Base-by-base conservation (phyloP, 2,329 filamentous ascomycete genomes). In the Botrytis deweyae region DNA sequence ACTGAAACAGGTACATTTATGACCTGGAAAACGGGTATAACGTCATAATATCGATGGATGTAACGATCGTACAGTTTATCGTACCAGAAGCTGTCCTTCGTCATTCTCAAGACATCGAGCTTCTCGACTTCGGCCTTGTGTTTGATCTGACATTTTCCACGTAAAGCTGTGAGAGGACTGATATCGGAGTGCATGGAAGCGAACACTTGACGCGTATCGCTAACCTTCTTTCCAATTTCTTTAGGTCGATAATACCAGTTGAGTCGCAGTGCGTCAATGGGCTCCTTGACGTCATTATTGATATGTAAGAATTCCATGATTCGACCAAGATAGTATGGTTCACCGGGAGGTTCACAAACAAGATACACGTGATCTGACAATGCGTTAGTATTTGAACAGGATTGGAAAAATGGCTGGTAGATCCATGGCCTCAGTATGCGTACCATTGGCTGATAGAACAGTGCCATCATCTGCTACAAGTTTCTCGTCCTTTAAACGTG, bases 221-320 rank as follows among this genome's bases (percentile, higher is more conserved):
- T 92, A 78, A 93, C 92, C 84, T 95, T 96, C 78, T 95, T 93
- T 78, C 93, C 93, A 81, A 98, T 97, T 84, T 99, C 96, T 83
- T 96, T 94, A 73, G 96, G 95, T 59, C 96, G 91, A 83, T 98
- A 98, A 84, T 95, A 98, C 96, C 96, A 99, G 84, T 99, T 99
- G 81, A 98, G 93, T 78, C 95, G 92, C 79, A 99, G 84, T 61
- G 93, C 90, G 81, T 98, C 95, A 76, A 99, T 90, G 1, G 92
- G 91, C 74, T 90, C 89, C 72, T 86, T 87, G 52, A 86, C 84
- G 82, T 95, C 89, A 80, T 95, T 94, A 79, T 95, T 90, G 80
- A 88, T 85, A 80, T 97, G 94, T 79, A 98, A 86, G 82, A 98
- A 98, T 83, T 99, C 95, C 96, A 99, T 99, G 82, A 99, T 96